phyloP scores from a whole-genome alignment of 768 basidiomycete species.

The Phylloporus sp. region DNA sequence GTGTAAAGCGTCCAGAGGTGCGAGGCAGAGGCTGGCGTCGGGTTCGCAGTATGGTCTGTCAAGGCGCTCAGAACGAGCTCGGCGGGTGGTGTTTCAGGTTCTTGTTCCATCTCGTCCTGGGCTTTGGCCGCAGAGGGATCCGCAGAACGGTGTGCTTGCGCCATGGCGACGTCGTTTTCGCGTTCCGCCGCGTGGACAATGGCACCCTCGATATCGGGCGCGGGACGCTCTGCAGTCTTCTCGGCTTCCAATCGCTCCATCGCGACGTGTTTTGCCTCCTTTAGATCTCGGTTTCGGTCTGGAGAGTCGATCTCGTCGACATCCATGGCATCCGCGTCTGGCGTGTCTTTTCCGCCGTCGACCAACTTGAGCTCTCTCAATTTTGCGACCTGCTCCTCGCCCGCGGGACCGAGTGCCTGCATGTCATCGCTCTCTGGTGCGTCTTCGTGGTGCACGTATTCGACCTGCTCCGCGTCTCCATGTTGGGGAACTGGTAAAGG shows the following conservation, averaged over 20 bases:
- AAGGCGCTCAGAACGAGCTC: conserved; percentile 22
- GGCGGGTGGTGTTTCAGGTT: conserved; percentile 14
- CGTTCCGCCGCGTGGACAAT: conserved; percentile 36
- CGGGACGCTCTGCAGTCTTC: conserved; percentile 23
- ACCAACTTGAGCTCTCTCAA: conserved; percentile 75
- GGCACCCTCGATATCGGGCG: conserved; percentile 42
- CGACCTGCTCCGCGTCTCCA: conserved; percentile 48
- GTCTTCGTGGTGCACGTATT: conserved; percentile 59
- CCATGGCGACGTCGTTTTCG: conserved; percentile 1
- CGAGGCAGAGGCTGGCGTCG: conserved; percentile 39
- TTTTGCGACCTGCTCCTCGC: conserved; percentile 76
- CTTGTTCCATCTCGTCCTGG: conserved; percentile 23
- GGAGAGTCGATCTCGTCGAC: conserved; percentile 32
- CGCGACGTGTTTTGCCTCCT: conserved; percentile 21
- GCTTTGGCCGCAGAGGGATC: conserved; percentile 29
- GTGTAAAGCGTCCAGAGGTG: conserved; percentile 91
- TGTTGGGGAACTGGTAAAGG: conserved; percentile 35
- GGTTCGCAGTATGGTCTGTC: conserved; percentile 16
- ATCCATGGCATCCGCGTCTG: conserved; percentile 43
- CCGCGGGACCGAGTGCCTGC: conserved; percentile 87
- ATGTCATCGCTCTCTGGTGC: conserved; percentile 66
- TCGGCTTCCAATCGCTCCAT: conserved; percentile 26
- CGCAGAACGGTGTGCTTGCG: conserved; percentile 8
- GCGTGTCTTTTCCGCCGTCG: conserved; percentile 49
- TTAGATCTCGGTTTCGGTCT: conserved; percentile 20